Evolutionary conservation across 1,139 yeast species (phyloP).

Genomic region (Magnusiomyces ingens): DNA sequence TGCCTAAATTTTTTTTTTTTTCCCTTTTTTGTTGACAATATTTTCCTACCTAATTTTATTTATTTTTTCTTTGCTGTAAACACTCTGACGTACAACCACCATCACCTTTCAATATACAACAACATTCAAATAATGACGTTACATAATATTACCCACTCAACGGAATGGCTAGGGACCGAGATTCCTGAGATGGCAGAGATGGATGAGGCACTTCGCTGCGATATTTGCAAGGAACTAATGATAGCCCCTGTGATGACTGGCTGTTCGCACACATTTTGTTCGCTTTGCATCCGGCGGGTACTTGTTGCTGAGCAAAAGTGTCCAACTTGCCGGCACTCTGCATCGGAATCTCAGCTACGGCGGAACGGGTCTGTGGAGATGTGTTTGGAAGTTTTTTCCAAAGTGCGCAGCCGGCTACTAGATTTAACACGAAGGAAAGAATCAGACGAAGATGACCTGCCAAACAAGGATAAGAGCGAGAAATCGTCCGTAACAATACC

Average conservation of each 20-base stretch:
- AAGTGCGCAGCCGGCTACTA: constrained; percentile 27
- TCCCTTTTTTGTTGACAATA: neutral
- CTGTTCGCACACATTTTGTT: constrained; percentile 77
- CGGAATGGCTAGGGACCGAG: constrained; percentile 54
- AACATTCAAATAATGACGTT: neutral
- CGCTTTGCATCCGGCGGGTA: constrained; percentile 75
- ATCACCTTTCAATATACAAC: neutral
- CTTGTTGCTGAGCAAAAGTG: constrained; percentile 56
- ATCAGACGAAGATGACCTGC: neutral
- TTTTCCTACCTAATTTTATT: neutral
- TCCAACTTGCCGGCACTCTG: constrained; percentile 71
- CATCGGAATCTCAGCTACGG: constrained; percentile 63
- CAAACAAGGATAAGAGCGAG: constrained; percentile 9
- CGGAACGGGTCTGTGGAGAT: constrained; percentile 72
- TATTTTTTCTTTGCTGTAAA: neutral
- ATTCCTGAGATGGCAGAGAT: constrained; percentile 54
- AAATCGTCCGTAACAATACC: neutral
- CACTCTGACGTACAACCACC: neutral
- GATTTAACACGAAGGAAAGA: constrained; percentile 10
- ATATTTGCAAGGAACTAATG: constrained; percentile 83
- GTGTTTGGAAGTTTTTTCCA: constrained; percentile 49
- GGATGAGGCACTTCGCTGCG: constrained; percentile 73
- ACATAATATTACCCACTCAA: constrained; percentile 50
- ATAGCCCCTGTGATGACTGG: constrained; percentile 78
- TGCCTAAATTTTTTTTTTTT: neutral